A percentile compares a stretch with the other conserved stretches of the same genome.
These are phyloP conservation scores for Pontederia paniculata DNA, from an alignment of 176 grass and related monocot species.

Conservation along the genomic window DNA sequence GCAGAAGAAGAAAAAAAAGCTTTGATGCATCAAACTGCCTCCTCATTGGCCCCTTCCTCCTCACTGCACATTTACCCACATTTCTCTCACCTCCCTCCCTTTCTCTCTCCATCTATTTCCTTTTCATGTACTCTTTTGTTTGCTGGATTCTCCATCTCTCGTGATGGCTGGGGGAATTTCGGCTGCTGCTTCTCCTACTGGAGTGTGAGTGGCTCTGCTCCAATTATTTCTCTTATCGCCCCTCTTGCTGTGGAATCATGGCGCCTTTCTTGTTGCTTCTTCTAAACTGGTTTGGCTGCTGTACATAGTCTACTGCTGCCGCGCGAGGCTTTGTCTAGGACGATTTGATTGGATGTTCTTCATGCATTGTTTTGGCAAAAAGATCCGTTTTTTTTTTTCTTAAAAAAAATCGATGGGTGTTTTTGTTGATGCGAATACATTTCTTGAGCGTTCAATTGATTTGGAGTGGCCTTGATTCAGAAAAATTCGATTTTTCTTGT, in stretches of 20 bases:
- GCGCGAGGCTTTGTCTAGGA: no score
- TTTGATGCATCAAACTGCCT: slow-evolving; percentile 6
- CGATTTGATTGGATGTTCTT: neutral
- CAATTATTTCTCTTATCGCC: slow-evolving; percentile 3
- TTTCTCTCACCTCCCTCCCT: neutral
- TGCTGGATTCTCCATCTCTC: neutral
- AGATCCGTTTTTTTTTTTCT: neutral
- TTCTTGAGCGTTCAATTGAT: neutral
- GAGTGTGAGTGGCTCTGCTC: slow-evolving; percentile 15
- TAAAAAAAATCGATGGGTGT: no score
- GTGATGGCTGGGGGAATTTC: slow-evolving; percentile 19
- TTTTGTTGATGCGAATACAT: neutral
- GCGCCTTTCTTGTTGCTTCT: neutral
- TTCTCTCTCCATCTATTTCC: neutral
- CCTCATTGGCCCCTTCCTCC: slow-evolving; percentile 21
- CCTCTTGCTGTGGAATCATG: slow-evolving; percentile 14
- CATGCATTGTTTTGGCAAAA: neutral
- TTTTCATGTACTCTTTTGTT: slow-evolving; percentile 8
- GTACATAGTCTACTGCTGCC: neutral
- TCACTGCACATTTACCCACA: neutral
- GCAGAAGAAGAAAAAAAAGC: neutral
- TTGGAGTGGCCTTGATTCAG: neutral
- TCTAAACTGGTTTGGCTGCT: neutral
- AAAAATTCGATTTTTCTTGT: neutral
- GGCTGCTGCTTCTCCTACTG: slow-evolving; percentile 10